Base-by-base conservation (phyloP, 768 basidiomycete genomes). In the Inosperma sp. region DNA sequence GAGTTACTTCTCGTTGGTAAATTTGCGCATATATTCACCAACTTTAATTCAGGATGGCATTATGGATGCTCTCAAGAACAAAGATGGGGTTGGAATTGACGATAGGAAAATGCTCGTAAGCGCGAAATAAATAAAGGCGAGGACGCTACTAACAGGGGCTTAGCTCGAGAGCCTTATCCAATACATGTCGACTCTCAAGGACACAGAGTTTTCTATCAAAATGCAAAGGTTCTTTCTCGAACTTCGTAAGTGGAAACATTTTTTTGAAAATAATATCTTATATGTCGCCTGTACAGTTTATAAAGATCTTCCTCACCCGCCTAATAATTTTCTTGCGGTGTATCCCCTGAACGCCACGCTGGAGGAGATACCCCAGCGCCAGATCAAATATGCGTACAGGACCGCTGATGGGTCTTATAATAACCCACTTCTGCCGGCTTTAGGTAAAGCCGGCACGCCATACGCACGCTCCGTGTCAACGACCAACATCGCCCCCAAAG, bases 251-350 rank as follows among this genome's bases (percentile, higher is more conserved):
- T 72, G 22, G 45, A 47, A 22, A 37, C 49, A 42, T 47, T 29
- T 36, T 23, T 48, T 31, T 34, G 35, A 47, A 35, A 31, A 41
- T 58, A 46, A 44, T 55, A 57, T 26, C 54, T 62, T 52, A 58
- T 53, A 30, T 34, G 31, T 51, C 54, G 41, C 31, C 43, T 47
- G 26, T 53, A 34, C 63, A 86, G 84, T 89, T 34, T 89, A 83
- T 72, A 81, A 84, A 53, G 89, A 89, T 64, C 77, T 92, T 29
- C 86, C 87, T 3, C 88, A 88, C 55, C 88, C 88, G 4, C 82
- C 86, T 8, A 67, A 64, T 42, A 72, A 71, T 9, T 86, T 81
- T 61, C 66, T 86, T 14, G 45, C 45, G 21, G 54, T 44, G 12
- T 55, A 49, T 48, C 56, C 61, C 21, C 44, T 48, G 42, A 34